These are phyloP conservation scores for Kappamyces sp. DNA, from an alignment of 192 early-diverging fungal species.

Conservation along the genomic window DNA sequence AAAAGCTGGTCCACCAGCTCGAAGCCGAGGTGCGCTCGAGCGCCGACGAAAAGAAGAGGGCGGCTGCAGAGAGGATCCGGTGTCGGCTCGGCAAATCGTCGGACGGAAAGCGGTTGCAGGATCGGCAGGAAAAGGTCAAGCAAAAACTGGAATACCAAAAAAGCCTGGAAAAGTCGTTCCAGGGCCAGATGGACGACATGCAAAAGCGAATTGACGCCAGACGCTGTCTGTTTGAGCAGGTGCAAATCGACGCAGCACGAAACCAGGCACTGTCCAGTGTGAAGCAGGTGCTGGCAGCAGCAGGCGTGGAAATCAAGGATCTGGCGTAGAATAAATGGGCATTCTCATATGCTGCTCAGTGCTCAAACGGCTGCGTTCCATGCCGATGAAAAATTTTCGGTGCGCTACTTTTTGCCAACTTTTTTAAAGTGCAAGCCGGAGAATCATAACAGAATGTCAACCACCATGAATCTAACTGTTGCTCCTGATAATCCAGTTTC, in stretches of 20 bases:
- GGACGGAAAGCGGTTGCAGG: not conserved
- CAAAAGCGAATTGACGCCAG: constrained; percentile 1
- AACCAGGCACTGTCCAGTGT: not conserved
- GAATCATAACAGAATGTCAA: too few species aligned
- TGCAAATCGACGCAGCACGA: not conserved
- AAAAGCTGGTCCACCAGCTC: not conserved
- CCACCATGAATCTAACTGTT: too few species aligned
- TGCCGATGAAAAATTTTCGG: too few species aligned
- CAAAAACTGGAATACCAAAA: constrained; percentile 12
- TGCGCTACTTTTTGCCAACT: too few species aligned
- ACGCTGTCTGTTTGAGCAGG: constrained; percentile 4
- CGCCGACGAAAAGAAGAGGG: not conserved
- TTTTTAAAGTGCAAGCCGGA: too few species aligned
- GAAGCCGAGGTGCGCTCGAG: not conserved
- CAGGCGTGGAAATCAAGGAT: too few species aligned
- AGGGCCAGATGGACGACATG: constrained; percentile 8
- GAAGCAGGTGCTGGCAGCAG: too few species aligned
- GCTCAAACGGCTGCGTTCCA: too few species aligned
- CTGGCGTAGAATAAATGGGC: too few species aligned
- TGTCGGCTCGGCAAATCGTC: not conserved
- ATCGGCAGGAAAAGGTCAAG: constrained; percentile 2
- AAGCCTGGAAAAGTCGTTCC: not conserved
- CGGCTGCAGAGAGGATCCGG: constrained; percentile 5
- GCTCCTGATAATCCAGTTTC: too few species aligned
- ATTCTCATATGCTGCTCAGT: too few species aligned